Base-by-base conservation (phyloP, 1,284 basidiomycete species). In the Boletellus sp. region DNA sequence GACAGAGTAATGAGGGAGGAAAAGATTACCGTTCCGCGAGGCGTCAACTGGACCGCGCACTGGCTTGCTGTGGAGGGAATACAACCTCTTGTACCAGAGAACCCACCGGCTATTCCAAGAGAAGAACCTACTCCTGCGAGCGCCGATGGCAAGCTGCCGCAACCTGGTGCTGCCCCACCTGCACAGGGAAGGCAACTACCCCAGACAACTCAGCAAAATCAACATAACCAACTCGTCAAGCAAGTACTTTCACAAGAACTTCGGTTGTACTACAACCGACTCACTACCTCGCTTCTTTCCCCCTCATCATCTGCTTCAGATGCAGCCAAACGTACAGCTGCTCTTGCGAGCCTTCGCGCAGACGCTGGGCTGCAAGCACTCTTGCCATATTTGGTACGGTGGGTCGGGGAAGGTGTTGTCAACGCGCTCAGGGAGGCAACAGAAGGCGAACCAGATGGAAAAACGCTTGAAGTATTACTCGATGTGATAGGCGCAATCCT, bases 51-150 rank as follows among this genome's bases (percentile, higher is more conserved):
- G 83, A 84, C 83, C 20, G 92, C 94, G 4, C 95, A 99, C 65
- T 99, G 95, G 96, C 77, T 99, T 19, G 94, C 95, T 1, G 92
- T 99, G 20, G 95, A 99, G 63, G 95, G 96, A 29, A 90, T 99
- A 4, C 95, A 99, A 63, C 95, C 96, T 0, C 80, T 94, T 14
- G 90, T 97, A 34, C 92, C 94, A 6, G 94, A 99, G 68, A 99
- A 99, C 62, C 96, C 96, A 0, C 87, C 92, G 4, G 82, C 85
- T 1, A 74, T 87, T 36, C 82, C 84, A 0, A 70, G 77, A 52
- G 84, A 87, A 32, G 59, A 66, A 8, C 52, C 72, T 56, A 45
- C 60, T 25, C 52, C 69, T 27, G 63, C 68, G 33, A 41, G 61
- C 36, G 42, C 60, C 7, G 69, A 69, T 29, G 55, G 66, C n/a